Evolutionary conservation across 179 eudicot genomes (phyloP).

Genomic region (Camellia oleifera): DNA sequence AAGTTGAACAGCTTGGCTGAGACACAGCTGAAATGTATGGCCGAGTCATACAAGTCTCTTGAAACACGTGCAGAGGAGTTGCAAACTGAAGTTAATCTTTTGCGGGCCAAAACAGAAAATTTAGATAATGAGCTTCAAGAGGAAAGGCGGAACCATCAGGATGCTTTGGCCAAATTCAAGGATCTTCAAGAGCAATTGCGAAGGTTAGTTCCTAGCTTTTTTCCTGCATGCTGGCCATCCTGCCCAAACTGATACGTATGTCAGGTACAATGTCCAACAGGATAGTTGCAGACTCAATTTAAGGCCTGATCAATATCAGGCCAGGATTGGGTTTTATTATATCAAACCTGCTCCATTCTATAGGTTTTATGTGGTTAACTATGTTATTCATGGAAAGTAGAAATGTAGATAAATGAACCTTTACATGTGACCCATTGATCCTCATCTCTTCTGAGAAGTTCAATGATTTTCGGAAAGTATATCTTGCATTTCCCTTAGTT

Average conservation of each 20-base stretch:
- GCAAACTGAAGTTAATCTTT: constrained; percentile 56
- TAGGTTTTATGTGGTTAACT: neutral
- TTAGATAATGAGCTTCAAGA: constrained; percentile 65
- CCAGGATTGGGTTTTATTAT: neutral
- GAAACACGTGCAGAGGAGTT: constrained; percentile 76
- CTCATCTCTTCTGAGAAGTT: neutral
- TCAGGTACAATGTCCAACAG: no score
- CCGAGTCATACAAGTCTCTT: constrained; percentile 82
- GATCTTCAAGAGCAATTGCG: constrained; percentile 75
- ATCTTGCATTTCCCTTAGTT: neutral
- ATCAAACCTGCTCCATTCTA: neutral
- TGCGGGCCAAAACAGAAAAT: constrained; percentile 44
- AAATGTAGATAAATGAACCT: neutral
- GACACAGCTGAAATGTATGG: constrained; percentile 97
- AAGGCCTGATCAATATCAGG: neutral
- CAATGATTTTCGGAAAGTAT: neutral
- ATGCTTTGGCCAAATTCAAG: constrained; percentile 63
- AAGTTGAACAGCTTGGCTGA: constrained; percentile 74
- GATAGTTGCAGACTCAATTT: neutral
- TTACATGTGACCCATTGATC: neutral
- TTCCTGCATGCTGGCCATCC: neutral
- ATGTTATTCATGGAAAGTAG: neutral
- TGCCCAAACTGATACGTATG: neutral
- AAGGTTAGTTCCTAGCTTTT: constrained; percentile 45
- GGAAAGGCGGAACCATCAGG: constrained; percentile 60